phyloP scores from a whole-genome alignment of 805 yeast species.

The Millerozyma acaciae region DNA sequence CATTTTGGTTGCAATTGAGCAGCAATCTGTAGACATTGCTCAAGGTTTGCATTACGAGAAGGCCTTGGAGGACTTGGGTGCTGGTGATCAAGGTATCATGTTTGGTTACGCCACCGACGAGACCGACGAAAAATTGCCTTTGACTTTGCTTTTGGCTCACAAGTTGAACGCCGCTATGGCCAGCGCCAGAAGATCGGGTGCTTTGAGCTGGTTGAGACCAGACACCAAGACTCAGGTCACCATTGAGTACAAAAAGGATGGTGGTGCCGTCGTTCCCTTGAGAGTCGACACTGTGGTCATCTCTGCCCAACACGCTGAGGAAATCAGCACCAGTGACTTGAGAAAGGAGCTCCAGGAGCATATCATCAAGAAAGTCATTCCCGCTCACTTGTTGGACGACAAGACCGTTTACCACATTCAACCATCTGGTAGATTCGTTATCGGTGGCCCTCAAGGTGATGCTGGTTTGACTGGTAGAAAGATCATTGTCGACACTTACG shows the following conservation, averaged over 20 bases:
- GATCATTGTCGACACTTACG: slow-evolving; percentile 98
- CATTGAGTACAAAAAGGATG: slow-evolving; percentile 88
- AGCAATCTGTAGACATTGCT: slow-evolving; percentile 98
- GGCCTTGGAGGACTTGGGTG: slow-evolving; percentile 96
- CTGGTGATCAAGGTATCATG: slow-evolving; percentile 99
- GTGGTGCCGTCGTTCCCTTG: slow-evolving; percentile 92
- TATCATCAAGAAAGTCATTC: slow-evolving; percentile 88
- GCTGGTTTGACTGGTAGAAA: slow-evolving; percentile 99
- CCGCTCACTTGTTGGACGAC: slow-evolving; percentile 85
- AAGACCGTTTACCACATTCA: slow-evolving; percentile 97
- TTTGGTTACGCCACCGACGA: slow-evolving; percentile 99
- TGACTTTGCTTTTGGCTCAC: slow-evolving; percentile 91
- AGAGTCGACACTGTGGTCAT: slow-evolving; percentile 98
- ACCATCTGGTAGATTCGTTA: slow-evolving; percentile 99
- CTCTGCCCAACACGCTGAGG: slow-evolving; percentile 97
- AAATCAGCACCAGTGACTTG: slow-evolving; percentile 88
- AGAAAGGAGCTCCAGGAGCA: slow-evolving; percentile 75
- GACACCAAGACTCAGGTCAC: slow-evolving; percentile 99
- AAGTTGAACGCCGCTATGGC: slow-evolving; percentile 96
- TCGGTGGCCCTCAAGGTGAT: slow-evolving; percentile 99
- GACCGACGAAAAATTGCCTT: slow-evolving; percentile 95
- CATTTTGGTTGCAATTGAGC: slow-evolving; percentile 98
- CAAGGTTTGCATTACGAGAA: slow-evolving; percentile 98
- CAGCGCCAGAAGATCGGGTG: slow-evolving; percentile 94
- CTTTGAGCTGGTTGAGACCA: slow-evolving; percentile 96